Conservation (phyloP, 2,329 filamentous ascomycete species). For the Fusarium albosuccineum region DNA sequence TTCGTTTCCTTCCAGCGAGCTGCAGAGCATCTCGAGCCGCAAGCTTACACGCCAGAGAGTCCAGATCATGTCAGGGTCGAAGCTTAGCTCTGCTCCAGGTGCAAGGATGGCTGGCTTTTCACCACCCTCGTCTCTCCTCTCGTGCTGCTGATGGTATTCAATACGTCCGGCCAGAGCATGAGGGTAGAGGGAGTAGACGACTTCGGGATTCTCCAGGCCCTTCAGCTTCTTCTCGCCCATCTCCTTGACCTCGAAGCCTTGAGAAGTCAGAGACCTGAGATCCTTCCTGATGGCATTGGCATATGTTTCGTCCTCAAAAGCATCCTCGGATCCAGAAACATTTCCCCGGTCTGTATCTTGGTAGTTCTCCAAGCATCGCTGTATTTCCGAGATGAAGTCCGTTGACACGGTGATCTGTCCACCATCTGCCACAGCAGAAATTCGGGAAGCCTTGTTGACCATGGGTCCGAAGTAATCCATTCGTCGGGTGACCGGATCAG, state of each 20-base stretch:
- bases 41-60: slow-evolving; percentile 89
- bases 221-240: slow-evolving; percentile 96
- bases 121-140: slow-evolving; percentile 58
- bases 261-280: slow-evolving; percentile 85
- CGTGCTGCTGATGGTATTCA: slow-evolving; percentile 71
- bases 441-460: slow-evolving; percentile 97
- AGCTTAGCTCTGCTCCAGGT: slow-evolving; percentile 74
- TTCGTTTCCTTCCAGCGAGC: slow-evolving; percentile 80
- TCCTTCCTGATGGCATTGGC: slow-evolving; percentile 87
- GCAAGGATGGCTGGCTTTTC: slow-evolving; percentile 73
- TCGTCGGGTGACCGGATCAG: slow-evolving; percentile 93
- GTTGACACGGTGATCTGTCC: slow-evolving; percentile 97
- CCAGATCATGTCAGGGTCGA: slow-evolving; percentile 90
- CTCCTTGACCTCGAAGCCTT: slow-evolving; percentile 97
- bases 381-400: slow-evolving; percentile 96
- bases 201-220: slow-evolving; percentile 96
- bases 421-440: slow-evolving; percentile 93
- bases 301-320: slow-evolving; percentile 79
- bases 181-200: slow-evolving; percentile 95
- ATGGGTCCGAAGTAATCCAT: slow-evolving; percentile 99
- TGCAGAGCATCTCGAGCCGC: slow-evolving; percentile 93
- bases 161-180: slow-evolving; percentile 87
- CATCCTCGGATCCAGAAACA: slow-evolving; percentile 75
- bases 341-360: slow-evolving; percentile 83
- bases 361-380: slow-evolving; percentile 88